These are phyloP conservation scores for Ascochyta fabae DNA, from an alignment of 2,329 filamentous ascomycete genomes.

Conservation along the genomic window DNA sequence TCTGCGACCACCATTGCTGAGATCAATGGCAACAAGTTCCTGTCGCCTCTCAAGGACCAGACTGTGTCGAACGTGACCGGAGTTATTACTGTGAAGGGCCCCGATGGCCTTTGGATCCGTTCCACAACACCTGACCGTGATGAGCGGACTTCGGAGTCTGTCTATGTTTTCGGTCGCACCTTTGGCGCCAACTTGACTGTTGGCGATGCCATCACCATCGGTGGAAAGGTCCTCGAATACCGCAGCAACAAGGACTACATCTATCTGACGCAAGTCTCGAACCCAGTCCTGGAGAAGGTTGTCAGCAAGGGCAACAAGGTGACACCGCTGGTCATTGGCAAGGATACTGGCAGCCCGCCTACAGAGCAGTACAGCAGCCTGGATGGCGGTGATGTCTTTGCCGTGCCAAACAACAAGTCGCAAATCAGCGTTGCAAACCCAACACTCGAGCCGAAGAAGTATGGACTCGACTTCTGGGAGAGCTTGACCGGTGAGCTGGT, in stretches of 20 bases:
- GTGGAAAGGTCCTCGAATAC: slow-evolving; percentile 67
- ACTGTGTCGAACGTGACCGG: slow-evolving; percentile 66
- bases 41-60: slow-evolving; percentile 66
- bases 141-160: slow-evolving; percentile 65
- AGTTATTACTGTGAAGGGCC: slow-evolving; percentile 68
- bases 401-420: slow-evolving; percentile 66
- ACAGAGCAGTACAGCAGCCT: slow-evolving; percentile 66
- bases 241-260: slow-evolving; percentile 64
- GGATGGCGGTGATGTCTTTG: slow-evolving; percentile 70
- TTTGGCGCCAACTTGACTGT: slow-evolving; percentile 61
- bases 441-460: slow-evolving; percentile 63
- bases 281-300: slow-evolving; percentile 61
- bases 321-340: slow-evolving; percentile 66
- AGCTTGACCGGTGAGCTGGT: slow-evolving; percentile 71
- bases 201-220: slow-evolving; percentile 68
- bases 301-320: slow-evolving; percentile 63
- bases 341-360: slow-evolving; percentile 63
- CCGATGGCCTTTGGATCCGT: slow-evolving; percentile 68
- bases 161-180: slow-evolving; percentile 68
- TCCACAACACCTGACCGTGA: slow-evolving; percentile 65
- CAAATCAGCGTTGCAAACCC: slow-evolving; percentile 67
- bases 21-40: slow-evolving; percentile 70
- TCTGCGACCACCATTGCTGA: slow-evolving; percentile 56
- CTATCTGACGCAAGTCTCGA: slow-evolving; percentile 68
- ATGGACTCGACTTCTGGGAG: slow-evolving; percentile 78